phyloP scores from a whole-genome alignment of 495 filamentous ascomycete species.

The Cairneyella variabilis region DNA sequence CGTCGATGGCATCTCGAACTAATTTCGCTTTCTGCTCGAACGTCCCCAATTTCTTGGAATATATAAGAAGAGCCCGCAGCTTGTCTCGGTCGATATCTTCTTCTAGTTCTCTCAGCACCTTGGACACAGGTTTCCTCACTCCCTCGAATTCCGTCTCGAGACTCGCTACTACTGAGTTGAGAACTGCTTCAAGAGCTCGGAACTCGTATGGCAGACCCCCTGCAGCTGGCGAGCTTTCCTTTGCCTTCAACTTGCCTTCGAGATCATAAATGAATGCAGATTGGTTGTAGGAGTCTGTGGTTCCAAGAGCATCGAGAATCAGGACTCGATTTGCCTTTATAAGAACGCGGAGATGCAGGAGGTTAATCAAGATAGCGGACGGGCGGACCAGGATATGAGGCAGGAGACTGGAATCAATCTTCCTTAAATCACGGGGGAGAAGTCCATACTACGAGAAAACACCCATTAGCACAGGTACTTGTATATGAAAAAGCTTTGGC shows the following conservation, averaged over 20 bases:
- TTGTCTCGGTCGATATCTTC: conserved; percentile 97
- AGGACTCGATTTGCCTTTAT: conserved; percentile 94
- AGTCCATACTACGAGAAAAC: conserved; percentile 71
- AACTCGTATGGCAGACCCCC: conserved; percentile 65
- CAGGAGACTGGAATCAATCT: conserved; percentile 97
- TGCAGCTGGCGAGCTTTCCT: conserved; percentile 39
- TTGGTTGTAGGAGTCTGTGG: conserved; percentile 90
- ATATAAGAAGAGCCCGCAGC: conserved; percentile 80
- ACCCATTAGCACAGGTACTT: conserved; percentile 27
- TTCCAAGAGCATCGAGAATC: conserved; percentile 92
- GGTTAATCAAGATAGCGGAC: conserved; percentile 89
- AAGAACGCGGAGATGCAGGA: conserved; percentile 87
- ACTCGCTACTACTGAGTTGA: conserved; percentile 79
- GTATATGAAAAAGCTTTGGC: background rate
- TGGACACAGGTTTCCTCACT: conserved; percentile 85
- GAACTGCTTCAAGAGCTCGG: conserved; percentile 74
- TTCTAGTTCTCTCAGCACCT: conserved; percentile 83
- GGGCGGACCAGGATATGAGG: conserved; percentile 94
- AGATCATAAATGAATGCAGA: conserved; percentile 95
- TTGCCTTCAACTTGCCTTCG: conserved; percentile 57
- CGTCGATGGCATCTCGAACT: conserved; percentile 92
- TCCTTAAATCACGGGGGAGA: conserved; percentile 90
- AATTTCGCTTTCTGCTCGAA: conserved; percentile 96
- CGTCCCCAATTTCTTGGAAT: conserved; percentile 91
- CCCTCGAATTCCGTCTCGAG: conserved; percentile 92